A percentile compares a stretch with the other conserved stretches of the same genome.
phyloP scores from a whole-genome alignment of 768 basidiomycete genomes.

The Xerocomellus chrysenteron region DNA sequence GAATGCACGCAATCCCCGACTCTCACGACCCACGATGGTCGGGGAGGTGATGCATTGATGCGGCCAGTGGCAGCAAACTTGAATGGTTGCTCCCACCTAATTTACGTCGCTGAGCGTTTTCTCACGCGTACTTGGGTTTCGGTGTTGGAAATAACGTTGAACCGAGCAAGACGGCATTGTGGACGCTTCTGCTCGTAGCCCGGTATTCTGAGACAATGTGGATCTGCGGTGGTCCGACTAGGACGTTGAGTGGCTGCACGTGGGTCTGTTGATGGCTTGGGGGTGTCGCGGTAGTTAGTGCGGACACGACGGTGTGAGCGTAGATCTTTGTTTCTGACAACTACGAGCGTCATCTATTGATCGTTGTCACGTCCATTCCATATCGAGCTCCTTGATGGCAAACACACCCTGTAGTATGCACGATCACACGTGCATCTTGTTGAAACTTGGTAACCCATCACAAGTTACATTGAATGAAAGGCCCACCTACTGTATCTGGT shows the following conservation, averaged over 20 bases:
- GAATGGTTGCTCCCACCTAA: too few relatives aligned
- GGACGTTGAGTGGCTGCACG: background rate
- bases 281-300: background rate
- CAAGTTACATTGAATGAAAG: background rate
- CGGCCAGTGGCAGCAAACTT: background rate
- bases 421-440: background rate
- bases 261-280: background rate
- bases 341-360: background rate
- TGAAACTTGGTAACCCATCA: constrained; percentile 5
- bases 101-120: background rate
- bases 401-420: background rate
- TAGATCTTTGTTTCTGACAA: background rate
- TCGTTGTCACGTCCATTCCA: background rate
- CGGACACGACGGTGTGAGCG: background rate
- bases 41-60: background rate
- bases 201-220: background rate
- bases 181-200: background rate
- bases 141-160: background rate
- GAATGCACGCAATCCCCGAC: constrained; percentile 4
- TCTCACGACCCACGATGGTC: constrained; percentile 4
- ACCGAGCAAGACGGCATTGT: background rate
- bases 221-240: background rate
- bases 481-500: background rate
- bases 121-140: background rate
- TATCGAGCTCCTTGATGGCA: background rate